Base-by-base conservation (phyloP, 2,329 filamentous ascomycete genomes). In the Sporothrix pallida region DNA sequence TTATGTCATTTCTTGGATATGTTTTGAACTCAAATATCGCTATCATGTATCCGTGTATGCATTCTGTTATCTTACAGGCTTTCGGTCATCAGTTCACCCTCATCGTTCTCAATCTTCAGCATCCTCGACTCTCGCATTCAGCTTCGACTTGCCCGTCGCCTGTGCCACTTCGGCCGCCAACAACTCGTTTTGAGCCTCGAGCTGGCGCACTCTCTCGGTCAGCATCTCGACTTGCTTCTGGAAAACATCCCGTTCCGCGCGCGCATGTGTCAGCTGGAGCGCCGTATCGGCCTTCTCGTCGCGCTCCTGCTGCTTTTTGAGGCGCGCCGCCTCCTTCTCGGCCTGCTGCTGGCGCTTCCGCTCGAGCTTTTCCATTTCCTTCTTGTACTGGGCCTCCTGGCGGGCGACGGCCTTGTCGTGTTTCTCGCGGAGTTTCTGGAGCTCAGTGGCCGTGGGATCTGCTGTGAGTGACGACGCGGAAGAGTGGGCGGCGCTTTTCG, bases 351-450 rank as follows among this genome's bases (percentile, higher is more conserved):
- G 84, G 67, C 88, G 88, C 82, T 89, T 89, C 76, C 89, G 86
- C 76, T 93, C 88, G 1, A 92, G 82, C 80, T 90, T 91, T 75
- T 83, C 83, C 63, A 92, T 83, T 78, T 93, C 91, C 13, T 86
- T 86, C 75, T 87, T 86, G 77, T 91, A 90, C 77, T 90, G 91
- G 65, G 90, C 90, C 76, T 91, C 88, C 71, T 91, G 88, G 79
- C 91, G 92, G 60, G 88, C 87, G 0, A 90, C 80, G 76, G 92
- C 89, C 67, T 83, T 85, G 63, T 89, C 87, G 79, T 92, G 89
- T 78, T 88, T 90, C 78, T 91, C 89, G 44, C 87, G 86, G 8
- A 89, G 84, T 79, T 89, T 91, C 44, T 86, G 84, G 5, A 89
- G 75, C 1, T 84, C 83, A 1, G 42, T 60, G 26, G 12, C 8